Evolutionary conservation across 805 yeast species (phyloP), one percentile per base, ranked within the genome.

Genomic region (Grigorovia transvaalensis): DNA sequence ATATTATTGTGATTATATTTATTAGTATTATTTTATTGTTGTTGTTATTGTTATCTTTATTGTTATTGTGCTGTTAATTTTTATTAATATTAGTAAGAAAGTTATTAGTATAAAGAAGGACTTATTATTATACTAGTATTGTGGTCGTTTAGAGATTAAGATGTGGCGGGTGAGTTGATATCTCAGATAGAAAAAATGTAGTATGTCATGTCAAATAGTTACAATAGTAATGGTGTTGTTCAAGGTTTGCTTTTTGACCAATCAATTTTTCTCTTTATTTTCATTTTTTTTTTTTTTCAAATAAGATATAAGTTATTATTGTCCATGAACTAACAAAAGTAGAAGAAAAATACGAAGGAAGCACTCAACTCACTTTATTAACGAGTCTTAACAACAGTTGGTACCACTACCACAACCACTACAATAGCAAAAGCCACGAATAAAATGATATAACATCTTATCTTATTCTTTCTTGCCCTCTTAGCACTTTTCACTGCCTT

Each of bases 401-500:
- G 71, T 27, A 66, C 84, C 65, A 87, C 89, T 60, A 84, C 78
- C 51, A 80, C 81, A 57, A 82, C 80, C 45, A 85, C 83, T 62
- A 87, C 74, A 53, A 85, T 79, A 56, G 78, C 73, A 53, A 84
- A 67, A 58, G 85, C 75, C 50, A 82, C 62, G 56, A 79, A 71
- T 61, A 75, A 66, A 66, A 88, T 82, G 71, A 83, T 72, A 64
- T 80, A 75, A 67, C 95, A 85, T 82, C 93, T 86, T 76, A 88
- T 79, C 75, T 80, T 89, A 83, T 88, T 88, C 69, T 74, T 88
- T 76, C 99, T 83, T 51, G 96, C 95, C 64, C 85, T 84, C 69
- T 83, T 81, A 50, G 98, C 98, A 67, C 81, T 79, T 58, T 79
- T 81, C 54, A 88, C 89, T 20, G 99, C 99, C 69, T 85, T 84